Evolutionary conservation across 257 asterid genomes (phyloP), one percentile per base, ranked within the genome.

Genomic region (Fraxinus anomala): DNA sequence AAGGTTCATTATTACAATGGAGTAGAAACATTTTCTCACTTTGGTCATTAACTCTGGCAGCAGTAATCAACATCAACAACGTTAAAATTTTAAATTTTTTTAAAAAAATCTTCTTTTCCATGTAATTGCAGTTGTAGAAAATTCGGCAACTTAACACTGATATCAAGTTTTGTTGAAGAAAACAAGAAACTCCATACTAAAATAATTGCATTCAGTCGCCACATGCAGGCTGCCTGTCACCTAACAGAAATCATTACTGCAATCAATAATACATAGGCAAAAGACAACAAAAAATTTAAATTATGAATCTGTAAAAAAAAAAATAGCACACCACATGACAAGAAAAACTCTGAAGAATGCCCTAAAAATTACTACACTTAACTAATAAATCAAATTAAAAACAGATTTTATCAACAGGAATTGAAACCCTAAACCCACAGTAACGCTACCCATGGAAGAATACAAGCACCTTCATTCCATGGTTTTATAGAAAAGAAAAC

Each of bases 381-480:
- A 63, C 33, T n/a, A 59, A 26, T 24, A 23, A 63, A 63, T 63
- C 34, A 63, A 26, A 63, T 26, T 26, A 63, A 63, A 11, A 23
- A 63, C 13, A 63, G 17, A 26, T n/a, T 24, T 54, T 24, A 72
- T 39, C 21, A 31, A 74, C 74, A 19, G 56, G 13, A n/a, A 74
- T 21, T 70, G 76, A 85, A 83, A 85, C 91, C 94, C 88, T 87
- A 88, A 87, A 87, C 90, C 90, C 85, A 84, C 79, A 56, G 75
- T 59, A 33, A 65, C 51, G 59, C 71, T 75, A 37, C 76, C 3
- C 69, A 44, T 21, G 69, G 54, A 63, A 30, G 68, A 81, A 51
- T 54, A 40, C 71, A 49, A 65, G 72, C 73, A 67, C 70, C 49
- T 70, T 75, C 78, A 80, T 73, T 73, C 81, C 87, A 83, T 85